Base-by-base conservation (phyloP, 768 basidiomycete genomes). In the Pulveroboletus sp. region DNA sequence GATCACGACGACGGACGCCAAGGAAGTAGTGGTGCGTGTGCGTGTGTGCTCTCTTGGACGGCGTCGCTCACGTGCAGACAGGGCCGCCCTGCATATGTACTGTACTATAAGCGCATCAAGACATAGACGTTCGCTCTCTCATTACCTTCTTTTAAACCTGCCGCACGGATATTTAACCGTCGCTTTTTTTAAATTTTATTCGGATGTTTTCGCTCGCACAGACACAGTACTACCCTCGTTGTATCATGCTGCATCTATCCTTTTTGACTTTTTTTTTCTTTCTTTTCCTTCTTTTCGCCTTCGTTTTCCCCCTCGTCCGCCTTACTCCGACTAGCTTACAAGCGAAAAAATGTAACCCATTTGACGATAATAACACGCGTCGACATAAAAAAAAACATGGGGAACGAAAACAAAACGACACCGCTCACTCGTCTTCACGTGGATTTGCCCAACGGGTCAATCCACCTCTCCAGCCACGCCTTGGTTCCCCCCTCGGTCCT, bases 11-110 rank as follows among this genome's bases (percentile, higher is more conserved):
- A 83, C 81, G 24, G 83, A 90, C 45, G 73, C 83, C 41, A 86
- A 81, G 61, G 86, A 93, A 64, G 87, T 96, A 6, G 86, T 92
- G 44, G 91, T 94, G 61, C 57, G 88, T 75, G 6, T 64, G 22
- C 10, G 17, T 8, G 23, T n/a, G 39, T 14, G 26, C n/a, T 12
- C 16, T 35, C 6, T 36, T 13, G 10, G 26, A n/a, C 16, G 26
- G 13, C 32, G 24, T 16, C 36, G 39, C 50, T 56, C 71, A 74
- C 65, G 14, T 5, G 51, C 19, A 57, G 72, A 51, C 73, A 86
- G 75, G 77, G 77, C 30, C 76, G 75, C 27, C 78, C 77, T 6
- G 89, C 89, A 61, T 91, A 91, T 61, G 85, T 91, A 37, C 68
- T 91, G 66, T 91, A 87, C 66, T 91, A 88, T 70, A 88, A 88